A percentile compares a stretch with the other conserved stretches of the same genome.
These are phyloP conservation scores for Pholiota conissans DNA, from an alignment of 768 basidiomycete genomes.

Conservation along the genomic window DNA sequence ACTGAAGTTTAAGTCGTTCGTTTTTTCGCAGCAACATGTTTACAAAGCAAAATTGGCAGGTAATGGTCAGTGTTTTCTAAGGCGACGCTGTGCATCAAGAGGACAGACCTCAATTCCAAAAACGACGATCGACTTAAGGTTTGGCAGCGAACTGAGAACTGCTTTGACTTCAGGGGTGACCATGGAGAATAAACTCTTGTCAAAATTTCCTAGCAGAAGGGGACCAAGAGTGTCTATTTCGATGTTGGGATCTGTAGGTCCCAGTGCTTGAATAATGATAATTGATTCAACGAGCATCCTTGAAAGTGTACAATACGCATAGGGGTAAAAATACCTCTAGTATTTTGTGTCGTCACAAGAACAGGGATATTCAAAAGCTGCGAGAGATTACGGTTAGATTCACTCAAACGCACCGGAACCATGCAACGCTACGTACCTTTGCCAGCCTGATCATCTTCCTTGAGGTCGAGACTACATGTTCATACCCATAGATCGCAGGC, in stretches of 20 bases:
- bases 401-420: neutral
- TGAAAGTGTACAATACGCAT: neutral
- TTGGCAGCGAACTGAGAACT: slow-evolving; percentile 46
- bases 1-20: slow-evolving; percentile 38
- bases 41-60: neutral
- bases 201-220: slow-evolving; percentile 59
- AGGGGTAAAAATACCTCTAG: slow-evolving; percentile 50
- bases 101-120: slow-evolving; percentile 86
- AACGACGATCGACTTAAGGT: slow-evolving; percentile 63
- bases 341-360: slow-evolving; percentile 83
- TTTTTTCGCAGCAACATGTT: neutral
- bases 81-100: too few relatives aligned
- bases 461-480: slow-evolving; percentile 65
- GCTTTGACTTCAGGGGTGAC: slow-evolving; percentile 62
- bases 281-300: neutral
- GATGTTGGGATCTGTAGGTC: slow-evolving; percentile 65
- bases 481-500: slow-evolving; percentile 65
- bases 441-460: slow-evolving; percentile 79
- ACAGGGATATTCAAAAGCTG: slow-evolving; percentile 70
- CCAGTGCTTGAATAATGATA: slow-evolving; percentile 52
- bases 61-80: too few relatives aligned
- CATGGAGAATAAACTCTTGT: slow-evolving; percentile 90
- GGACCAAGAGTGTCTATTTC: slow-evolving; percentile 52
- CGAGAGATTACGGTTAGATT: neutral
- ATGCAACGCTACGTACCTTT: slow-evolving; percentile 41